Evolutionary conservation across 768 basidiomycete genomes (phyloP).

Genomic region (Pisolithus orientalis): DNA sequence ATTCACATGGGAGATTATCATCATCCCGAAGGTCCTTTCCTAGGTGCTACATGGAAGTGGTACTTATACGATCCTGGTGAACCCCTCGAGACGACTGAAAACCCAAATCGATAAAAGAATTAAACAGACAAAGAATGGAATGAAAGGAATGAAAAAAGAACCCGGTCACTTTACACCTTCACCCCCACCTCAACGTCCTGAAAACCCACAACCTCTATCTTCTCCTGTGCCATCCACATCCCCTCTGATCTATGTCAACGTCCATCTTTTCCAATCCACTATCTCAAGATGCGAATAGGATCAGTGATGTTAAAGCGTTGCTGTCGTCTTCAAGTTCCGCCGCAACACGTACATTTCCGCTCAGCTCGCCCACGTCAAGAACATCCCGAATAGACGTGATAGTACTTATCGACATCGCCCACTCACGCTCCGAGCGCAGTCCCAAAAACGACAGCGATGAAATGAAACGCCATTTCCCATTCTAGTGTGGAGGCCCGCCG

Average conservation of each 20-base stretch:
- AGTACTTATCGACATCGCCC: conserved; percentile 18
- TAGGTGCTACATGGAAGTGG: too few relatives aligned
- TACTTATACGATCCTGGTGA: too few relatives aligned
- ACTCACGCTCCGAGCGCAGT: conserved; percentile 5
- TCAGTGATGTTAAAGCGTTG: background rate
- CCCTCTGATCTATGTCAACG: background rate
- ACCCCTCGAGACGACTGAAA: too few relatives aligned
- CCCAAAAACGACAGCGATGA: conserved; percentile 9
- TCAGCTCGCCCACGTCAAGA: background rate
- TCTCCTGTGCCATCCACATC: conserved; percentile 17
- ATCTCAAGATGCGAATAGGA: background rate
- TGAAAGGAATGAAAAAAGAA: background rate
- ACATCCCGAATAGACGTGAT: conserved; percentile 4
- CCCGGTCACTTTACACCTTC: background rate
- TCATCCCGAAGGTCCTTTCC: too few relatives aligned
- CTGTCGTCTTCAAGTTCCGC: too few relatives aligned
- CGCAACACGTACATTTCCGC: too few relatives aligned
- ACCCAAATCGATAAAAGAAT: too few relatives aligned
- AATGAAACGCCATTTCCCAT: background rate
- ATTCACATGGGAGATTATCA: too few relatives aligned
- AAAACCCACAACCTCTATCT: conserved; percentile 14
- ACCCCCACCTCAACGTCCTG: too few relatives aligned
- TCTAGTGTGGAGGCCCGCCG: background rate
- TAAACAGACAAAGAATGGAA: background rate
- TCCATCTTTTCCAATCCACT: background rate